These are phyloP conservation scores for Alternaria panax DNA, from an alignment of 2,329 filamentous ascomycete species.

Conservation along the genomic window DNA sequence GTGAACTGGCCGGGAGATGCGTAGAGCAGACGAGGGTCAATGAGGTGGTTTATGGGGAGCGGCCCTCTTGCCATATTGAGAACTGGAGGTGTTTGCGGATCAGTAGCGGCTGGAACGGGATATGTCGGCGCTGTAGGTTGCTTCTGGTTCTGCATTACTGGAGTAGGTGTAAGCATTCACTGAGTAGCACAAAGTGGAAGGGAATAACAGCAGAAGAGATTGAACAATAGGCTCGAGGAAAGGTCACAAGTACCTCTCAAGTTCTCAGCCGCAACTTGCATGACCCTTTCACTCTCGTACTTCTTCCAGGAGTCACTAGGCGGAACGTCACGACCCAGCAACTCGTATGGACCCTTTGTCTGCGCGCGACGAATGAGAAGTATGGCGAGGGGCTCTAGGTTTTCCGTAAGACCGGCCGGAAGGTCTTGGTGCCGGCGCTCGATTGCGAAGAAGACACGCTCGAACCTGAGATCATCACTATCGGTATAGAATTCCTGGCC, in stretches of 20 bases:
- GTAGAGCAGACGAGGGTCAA: constrained; percentile 21
- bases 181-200: neutral
- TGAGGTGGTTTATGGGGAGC: neutral
- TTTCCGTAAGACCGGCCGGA: constrained; percentile 12
- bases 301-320: constrained; percentile 16
- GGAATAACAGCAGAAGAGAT: neutral
- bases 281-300: constrained; percentile 6
- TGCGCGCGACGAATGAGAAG: constrained; percentile 23
- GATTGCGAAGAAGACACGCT: constrained; percentile 23
- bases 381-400: constrained; percentile 16
- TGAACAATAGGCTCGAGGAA: neutral
- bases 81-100: neutral
- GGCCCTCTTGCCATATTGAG: too few relatives aligned
- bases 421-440: constrained; percentile 10
- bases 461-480: constrained; percentile 19
- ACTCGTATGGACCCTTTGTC: constrained; percentile 20
- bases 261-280: neutral
- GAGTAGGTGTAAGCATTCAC: neutral
- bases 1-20: constrained; percentile 18
- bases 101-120: neutral
- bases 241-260: neutral
- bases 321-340: constrained; percentile 12
- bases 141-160: neutral
- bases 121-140: neutral
- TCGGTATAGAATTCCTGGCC: constrained; percentile 11